A percentile compares a stretch with the other conserved stretches of the same genome.
Evolutionary conservation across 352 stramenopile genomes (phyloP).

Genomic region (Aphanomyces cochlioides): DNA sequence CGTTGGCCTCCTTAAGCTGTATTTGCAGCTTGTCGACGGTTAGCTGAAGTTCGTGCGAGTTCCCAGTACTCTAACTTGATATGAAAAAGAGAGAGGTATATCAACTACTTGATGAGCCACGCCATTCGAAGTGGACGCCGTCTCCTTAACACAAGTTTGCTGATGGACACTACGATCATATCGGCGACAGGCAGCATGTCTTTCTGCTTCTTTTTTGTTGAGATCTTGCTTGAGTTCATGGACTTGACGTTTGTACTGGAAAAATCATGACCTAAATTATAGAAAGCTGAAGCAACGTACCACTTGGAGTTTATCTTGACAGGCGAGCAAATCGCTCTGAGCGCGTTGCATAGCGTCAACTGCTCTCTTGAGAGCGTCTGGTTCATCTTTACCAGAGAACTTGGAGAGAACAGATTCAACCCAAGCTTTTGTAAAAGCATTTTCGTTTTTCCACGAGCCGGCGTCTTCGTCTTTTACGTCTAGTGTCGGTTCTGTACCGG

Average conservation of each 20-base stretch:
- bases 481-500: conserved; percentile 7
- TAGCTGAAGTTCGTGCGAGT: background rate
- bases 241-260: conserved; percentile 56
- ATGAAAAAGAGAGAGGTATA: too few species aligned
- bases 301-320: conserved; percentile 53
- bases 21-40: conserved; percentile 2
- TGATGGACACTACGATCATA: conserved; percentile 44
- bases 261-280: background rate
- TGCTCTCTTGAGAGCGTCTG: conserved; percentile 6
- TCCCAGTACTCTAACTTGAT: too few species aligned
- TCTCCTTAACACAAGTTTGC: too few species aligned
- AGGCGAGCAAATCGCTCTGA: conserved; percentile 35
- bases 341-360: conserved; percentile 20
- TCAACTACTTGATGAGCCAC: conserved; percentile 44
- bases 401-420: background rate
- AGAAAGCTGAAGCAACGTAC: conserved; percentile 38
- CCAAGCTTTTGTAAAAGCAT: conserved; percentile 12
- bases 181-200: conserved; percentile 69
- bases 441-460: background rate
- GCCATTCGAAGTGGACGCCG: too few species aligned
- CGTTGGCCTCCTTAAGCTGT: conserved; percentile 47
- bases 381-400: background rate
- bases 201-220: conserved; percentile 70
- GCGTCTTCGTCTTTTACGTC: background rate
- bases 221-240: conserved; percentile 58